Evolutionary conservation across 148 eudicot species (phyloP), one percentile per base, ranked within the genome.

Genomic region (Arctostaphylos glauca): DNA sequence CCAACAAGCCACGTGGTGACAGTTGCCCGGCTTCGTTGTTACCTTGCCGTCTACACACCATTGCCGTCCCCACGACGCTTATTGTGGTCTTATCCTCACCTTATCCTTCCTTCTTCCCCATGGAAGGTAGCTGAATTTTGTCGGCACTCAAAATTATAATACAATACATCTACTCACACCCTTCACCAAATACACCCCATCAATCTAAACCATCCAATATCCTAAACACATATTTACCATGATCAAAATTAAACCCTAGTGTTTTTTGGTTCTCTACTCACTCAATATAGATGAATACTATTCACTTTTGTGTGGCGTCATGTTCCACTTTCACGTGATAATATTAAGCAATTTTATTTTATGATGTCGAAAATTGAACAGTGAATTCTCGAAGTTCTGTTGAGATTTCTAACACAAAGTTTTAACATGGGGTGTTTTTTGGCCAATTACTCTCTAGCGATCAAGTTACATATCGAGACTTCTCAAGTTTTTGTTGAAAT

Each of bases 11-110:
- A 77, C 76, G 47, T 77, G 70, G 81, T 41, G 58, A 19, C n/a
- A 50, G 25, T 68, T 67, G 12, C 50, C 50, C 50, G 62, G 49
- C 46, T 14, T 46, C 59, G 82, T 78, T 46, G 52, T 66, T 46
- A 54, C 25, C 78, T 70, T 18, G 31, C 31, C 59, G 56, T 83
- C 81, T 23, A 21, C 56, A n/a, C 52, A 14, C 43, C 74, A 4
- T n/a, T 19, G 52, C 50, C 49, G 77, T 78, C 64, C 67, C 82
- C 64, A 78, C 52, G 21, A 23, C 4, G 66, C 46, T 12, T 62
- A 47, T 12, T 79, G 81, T 79, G 81, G 81, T 78, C 85, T 55
- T 68, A 70, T 83, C 66, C 72, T 8, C 48, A 46, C 10, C 38
- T 54, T 4, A 71, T 64, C 58, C 12, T 38, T 53, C 38, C 38